phyloP scores from a whole-genome alignment of 768 basidiomycete genomes.

The Tricholoma furcatifolium region DNA sequence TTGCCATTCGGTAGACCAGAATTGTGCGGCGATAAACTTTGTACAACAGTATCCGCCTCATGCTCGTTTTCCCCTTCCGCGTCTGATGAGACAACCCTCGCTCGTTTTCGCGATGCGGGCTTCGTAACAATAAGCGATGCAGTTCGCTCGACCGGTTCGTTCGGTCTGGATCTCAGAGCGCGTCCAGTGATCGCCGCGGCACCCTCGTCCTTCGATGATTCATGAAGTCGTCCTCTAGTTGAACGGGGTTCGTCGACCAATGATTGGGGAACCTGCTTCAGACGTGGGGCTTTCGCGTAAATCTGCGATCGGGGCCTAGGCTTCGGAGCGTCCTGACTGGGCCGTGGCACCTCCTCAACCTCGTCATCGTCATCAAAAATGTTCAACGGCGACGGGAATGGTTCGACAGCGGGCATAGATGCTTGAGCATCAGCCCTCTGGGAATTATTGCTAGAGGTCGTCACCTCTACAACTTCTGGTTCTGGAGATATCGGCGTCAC shows the following conservation, averaged over 20 bases:
- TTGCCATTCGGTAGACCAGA: constrained; percentile 12
- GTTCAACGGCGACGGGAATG: constrained; percentile 16
- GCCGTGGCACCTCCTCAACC: constrained; percentile 17
- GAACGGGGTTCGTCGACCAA: constrained; percentile 7
- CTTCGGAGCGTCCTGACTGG: constrained; percentile 5
- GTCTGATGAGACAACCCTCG: constrained; percentile 41
- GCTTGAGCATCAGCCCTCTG: neutral
- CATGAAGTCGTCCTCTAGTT: constrained; percentile 11
- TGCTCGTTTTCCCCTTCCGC: constrained; percentile 17
- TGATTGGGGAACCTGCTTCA: constrained; percentile 4
- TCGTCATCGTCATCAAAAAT: constrained; percentile 23
- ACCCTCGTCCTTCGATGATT: constrained; percentile 10
- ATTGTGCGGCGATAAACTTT: constrained; percentile 4
- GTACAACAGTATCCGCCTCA: neutral
- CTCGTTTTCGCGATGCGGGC: constrained; percentile 37
- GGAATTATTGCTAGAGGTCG: constrained; percentile 2
- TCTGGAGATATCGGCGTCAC: constrained; percentile 3
- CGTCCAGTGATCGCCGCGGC: constrained; percentile 9
- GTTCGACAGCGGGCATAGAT: constrained; percentile 2
- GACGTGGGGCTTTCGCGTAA: constrained; percentile 8
- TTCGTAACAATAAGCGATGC: constrained; percentile 10
- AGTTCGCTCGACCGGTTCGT: constrained; percentile 11
- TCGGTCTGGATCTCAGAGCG: constrained; percentile 10
- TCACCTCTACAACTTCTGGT: neutral
- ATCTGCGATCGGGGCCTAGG: constrained; percentile 10